Percentiles rank a stretch among this genome's conserved stretches.
Conservation (phyloP, 1,284 basidiomycete species). For the Spongispora temasekensis region DNA sequence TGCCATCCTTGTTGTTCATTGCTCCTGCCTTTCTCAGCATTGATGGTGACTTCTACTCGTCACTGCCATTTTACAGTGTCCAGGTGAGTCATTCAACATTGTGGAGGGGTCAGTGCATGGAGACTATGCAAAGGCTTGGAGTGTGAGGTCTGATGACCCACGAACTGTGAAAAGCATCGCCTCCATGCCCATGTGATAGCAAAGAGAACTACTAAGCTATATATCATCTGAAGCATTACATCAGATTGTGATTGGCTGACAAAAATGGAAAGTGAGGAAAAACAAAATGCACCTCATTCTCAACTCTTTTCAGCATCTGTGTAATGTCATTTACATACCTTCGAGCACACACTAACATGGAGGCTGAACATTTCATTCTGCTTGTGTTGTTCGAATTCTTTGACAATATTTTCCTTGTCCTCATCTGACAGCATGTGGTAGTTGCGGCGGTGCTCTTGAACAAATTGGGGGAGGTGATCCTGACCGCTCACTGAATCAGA, state of each 20-base stretch:
- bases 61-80: not conserved
- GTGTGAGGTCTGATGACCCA: not conserved
- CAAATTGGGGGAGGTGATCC: not conserved
- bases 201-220: not conserved
- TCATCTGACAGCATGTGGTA: not conserved
- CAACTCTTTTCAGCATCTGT: not conserved
- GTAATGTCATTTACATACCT: not conserved
- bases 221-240: not conserved
- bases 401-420: not conserved
- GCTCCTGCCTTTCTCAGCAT: not conserved
- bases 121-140: not conserved
- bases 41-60: not conserved
- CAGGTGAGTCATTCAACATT: not conserved
- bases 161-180: not conserved
- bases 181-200: not conserved
- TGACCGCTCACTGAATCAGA: not conserved
- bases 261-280: not conserved
- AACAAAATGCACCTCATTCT: not conserved
- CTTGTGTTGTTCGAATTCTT: not conserved
- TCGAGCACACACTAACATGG: not conserved
- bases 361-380: not conserved
- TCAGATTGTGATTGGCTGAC: not conserved
- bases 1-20: not conserved
- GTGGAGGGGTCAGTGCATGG: too few relatives aligned
- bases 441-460: not conserved